Evolutionary conservation across 2,329 filamentous ascomycete genomes (phyloP).

Genomic region (Hysterium pulicare): DNA sequence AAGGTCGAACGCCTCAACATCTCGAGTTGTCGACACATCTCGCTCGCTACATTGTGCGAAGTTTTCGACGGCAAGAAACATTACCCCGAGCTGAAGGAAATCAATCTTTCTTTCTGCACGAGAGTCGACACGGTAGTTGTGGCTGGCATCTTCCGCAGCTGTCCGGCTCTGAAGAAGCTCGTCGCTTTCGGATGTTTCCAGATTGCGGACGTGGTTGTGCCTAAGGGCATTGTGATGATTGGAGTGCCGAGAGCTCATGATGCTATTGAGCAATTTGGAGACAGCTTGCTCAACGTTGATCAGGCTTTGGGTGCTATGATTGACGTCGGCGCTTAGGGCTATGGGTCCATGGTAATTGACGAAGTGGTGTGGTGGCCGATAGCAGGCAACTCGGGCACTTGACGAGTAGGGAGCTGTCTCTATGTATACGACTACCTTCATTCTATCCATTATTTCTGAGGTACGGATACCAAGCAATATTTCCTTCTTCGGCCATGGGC

Average conservation of each 20-base stretch:
- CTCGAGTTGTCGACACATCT: conserved; percentile 81
- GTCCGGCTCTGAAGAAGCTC: conserved; percentile 56
- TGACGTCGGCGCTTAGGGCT: conserved; percentile 1
- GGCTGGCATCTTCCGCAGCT: conserved; percentile 61
- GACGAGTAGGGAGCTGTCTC: no score
- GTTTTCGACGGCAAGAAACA: conserved; percentile 60
- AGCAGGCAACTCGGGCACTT: no score
- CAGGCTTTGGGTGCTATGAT: conserved; percentile 1
- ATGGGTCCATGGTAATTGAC: no score
- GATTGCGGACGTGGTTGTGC: conserved; percentile 54
- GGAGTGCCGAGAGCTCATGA: conserved; percentile 58
- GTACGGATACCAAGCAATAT: no score
- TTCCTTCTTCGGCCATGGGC: no score
- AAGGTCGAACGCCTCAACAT: conserved; percentile 68
- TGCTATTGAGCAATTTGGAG: conserved; percentile 51
- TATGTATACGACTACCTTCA: no score
- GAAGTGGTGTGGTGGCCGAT: no score
- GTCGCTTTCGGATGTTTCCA: conserved; percentile 63
- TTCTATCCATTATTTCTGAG: no score
- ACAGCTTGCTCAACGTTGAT: conserved; percentile 8
- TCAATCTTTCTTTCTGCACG: conserved; percentile 77
- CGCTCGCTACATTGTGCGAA: conserved; percentile 65
- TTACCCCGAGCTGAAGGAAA: conserved; percentile 66
- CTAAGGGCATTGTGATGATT: conserved; percentile 57
- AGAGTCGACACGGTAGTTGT: conserved; percentile 64